phyloP scores from a whole-genome alignment of 176 grass and related monocot species.

The Oryza meyeriana region DNA sequence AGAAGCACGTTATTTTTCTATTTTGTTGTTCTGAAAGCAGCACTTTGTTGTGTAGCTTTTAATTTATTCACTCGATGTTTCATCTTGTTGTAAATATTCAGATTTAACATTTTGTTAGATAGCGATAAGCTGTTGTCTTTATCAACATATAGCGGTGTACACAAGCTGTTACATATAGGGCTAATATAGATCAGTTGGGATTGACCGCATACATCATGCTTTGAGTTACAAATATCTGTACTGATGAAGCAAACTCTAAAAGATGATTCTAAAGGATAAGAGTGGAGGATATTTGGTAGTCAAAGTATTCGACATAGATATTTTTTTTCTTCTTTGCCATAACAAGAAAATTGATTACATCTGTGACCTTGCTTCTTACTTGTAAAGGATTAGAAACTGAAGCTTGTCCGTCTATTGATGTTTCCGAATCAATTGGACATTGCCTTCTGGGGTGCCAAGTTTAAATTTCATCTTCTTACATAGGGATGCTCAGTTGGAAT shows the following conservation, averaged over 20 bases:
- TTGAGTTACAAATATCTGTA: background rate
- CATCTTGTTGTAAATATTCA: background rate
- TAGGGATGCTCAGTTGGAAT: slow-evolving; percentile 28
- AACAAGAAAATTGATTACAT: background rate
- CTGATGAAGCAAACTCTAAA: background rate
- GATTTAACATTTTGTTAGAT: background rate
- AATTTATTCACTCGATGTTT: background rate
- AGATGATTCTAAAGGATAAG: background rate
- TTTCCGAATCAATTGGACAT: background rate
- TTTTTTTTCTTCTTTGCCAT: background rate
- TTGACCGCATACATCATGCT: background rate
- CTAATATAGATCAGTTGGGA: background rate
- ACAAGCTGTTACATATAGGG: slow-evolving; percentile 1
- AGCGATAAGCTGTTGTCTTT: background rate
- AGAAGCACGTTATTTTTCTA: background rate
- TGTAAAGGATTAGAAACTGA: background rate
- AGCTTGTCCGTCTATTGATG: slow-evolving; percentile 1
- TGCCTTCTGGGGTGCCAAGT: slow-evolving; percentile 1
- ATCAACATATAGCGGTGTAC: background rate
- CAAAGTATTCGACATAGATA: background rate
- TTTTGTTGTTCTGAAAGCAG: background rate
- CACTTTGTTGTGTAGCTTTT: background rate
- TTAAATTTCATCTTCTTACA: slow-evolving; percentile 20
- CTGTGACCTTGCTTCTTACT: background rate
- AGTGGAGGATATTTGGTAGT: background rate